These are phyloP conservation scores for Phytopythium sindhum DNA, from an alignment of 352 stramenopile genomes.

Conservation along the genomic window DNA sequence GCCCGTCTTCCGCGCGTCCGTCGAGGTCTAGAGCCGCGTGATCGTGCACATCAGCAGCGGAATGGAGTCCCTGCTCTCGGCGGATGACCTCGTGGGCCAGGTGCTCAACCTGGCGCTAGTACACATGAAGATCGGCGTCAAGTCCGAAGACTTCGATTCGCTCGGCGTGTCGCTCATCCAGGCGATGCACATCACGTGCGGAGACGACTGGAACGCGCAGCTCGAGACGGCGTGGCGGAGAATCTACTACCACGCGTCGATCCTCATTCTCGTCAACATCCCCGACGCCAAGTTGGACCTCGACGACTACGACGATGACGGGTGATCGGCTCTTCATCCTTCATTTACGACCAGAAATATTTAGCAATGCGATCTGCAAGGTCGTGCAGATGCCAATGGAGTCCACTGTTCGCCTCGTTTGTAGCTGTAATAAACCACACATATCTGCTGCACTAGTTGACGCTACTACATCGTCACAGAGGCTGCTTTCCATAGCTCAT, in stretches of 20 bases:
- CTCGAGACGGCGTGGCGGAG: conserved; percentile 49
- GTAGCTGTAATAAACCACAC: not conserved
- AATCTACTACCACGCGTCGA: conserved; percentile 59
- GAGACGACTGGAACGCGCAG: conserved; percentile 37
- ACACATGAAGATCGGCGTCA: conserved; percentile 69
- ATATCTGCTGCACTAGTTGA: not conserved
- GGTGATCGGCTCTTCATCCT: not conserved
- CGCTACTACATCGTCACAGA: not conserved
- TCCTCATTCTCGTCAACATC: conserved; percentile 67
- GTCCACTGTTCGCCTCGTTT: not conserved
- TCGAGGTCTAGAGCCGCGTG: conserved; percentile 58
- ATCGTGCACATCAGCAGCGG: conserved; percentile 62
- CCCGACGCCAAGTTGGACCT: conserved; percentile 45
- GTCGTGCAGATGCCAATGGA: not conserved
- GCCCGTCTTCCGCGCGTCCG: conserved; percentile 54
- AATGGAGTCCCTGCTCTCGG: conserved; percentile 57
- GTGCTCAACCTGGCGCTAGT: conserved; percentile 53
- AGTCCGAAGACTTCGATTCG: conserved; percentile 58
- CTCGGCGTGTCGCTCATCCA: conserved; percentile 56
- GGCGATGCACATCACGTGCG: conserved; percentile 52
- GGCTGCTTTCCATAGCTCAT: not conserved
- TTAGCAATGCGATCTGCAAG: not conserved
- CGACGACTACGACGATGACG: conserved; percentile 32
- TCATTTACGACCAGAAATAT: no score
- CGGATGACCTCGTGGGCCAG: conserved; percentile 52